Percentiles rank a stretch among this genome's conserved stretches.
These are phyloP conservation scores for Daedalea quercina DNA, from an alignment of 768 basidiomycete species.

Conservation along the genomic window DNA sequence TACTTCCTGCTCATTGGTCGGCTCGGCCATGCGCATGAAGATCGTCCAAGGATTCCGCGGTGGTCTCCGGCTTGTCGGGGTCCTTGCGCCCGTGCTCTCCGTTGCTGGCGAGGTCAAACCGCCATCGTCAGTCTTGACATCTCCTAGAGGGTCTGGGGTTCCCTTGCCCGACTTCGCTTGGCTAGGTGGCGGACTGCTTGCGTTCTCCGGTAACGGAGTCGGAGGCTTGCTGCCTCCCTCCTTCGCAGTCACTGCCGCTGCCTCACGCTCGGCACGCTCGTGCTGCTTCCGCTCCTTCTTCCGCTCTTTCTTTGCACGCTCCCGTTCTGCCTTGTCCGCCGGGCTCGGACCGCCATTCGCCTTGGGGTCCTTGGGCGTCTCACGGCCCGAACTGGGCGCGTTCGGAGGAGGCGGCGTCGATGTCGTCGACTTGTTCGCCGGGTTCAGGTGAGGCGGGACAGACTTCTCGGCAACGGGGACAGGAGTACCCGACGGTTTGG, in stretches of 20 bases:
- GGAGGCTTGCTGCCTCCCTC: constrained; percentile 22
- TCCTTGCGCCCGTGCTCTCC: constrained; percentile 59
- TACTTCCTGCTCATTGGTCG: constrained; percentile 57
- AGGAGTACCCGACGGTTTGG: constrained; percentile 18
- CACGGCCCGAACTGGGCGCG: constrained; percentile 23
- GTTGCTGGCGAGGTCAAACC: constrained; percentile 25
- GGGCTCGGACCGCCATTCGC: constrained; percentile 31
- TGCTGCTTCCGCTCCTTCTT: constrained; percentile 58
- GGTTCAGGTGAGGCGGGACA: constrained; percentile 26
- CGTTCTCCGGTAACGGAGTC: constrained; percentile 13
- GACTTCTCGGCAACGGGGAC: constrained; percentile 23
- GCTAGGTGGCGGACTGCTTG: constrained; percentile 9
- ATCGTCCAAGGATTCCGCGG: constrained; percentile 79
- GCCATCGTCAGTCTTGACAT: constrained; percentile 14
- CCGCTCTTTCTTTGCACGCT: constrained; percentile 53
- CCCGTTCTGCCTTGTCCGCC: constrained; percentile 46
- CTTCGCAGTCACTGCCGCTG: constrained; percentile 28
- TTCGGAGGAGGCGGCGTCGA: constrained; percentile 22
- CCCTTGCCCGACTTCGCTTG: constrained; percentile 32
- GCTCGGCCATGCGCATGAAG: constrained; percentile 60
- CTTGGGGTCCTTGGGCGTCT: constrained; percentile 28
- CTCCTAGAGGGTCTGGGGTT: constrained; percentile 20
- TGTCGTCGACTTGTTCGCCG: constrained; percentile 15
- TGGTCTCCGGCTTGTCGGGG: constrained; percentile 60
- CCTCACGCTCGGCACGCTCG: constrained; percentile 39